phyloP scores from a whole-genome alignment of 805 yeast species.

The Blastobotrys robertii region DNA sequence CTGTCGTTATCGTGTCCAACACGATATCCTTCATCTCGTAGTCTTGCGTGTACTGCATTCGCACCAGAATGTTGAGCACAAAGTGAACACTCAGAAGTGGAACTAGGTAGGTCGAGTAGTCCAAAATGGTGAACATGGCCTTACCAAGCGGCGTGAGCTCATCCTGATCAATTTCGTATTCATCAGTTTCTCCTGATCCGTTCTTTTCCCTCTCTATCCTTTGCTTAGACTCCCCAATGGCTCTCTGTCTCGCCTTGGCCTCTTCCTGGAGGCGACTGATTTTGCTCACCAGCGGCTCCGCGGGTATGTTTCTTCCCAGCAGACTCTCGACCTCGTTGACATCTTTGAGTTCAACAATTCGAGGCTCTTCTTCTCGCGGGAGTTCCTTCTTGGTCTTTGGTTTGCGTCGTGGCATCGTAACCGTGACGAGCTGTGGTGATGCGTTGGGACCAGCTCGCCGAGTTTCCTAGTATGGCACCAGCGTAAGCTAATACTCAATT shows the following conservation, averaged over 20 bases:
- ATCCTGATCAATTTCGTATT: too few relatives aligned
- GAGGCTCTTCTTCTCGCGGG: slow-evolving; percentile 7
- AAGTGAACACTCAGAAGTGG: slow-evolving; percentile 28
- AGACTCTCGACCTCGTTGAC: slow-evolving; percentile 12
- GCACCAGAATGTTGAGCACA: slow-evolving; percentile 27
- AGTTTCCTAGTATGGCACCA: too few relatives aligned
- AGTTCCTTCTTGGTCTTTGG: slow-evolving; percentile 1
- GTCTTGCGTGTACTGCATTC: slow-evolving; percentile 26
- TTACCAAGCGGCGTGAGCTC: slow-evolving; percentile 15
- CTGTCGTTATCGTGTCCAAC: slow-evolving; percentile 17
- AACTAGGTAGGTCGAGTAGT: slow-evolving; percentile 21
- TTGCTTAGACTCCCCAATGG: too few relatives aligned
- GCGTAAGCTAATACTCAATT: too few relatives aligned
- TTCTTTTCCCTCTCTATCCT: too few relatives aligned
- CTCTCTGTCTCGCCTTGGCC: neutral
- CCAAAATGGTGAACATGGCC: slow-evolving; percentile 21
- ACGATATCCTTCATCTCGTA: slow-evolving; percentile 8
- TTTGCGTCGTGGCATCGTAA: neutral
- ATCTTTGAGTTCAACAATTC: slow-evolving; percentile 13
- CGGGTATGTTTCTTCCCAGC: slow-evolving; percentile 15
- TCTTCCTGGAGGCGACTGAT: slow-evolving; percentile 10
- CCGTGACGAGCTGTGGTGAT: neutral
- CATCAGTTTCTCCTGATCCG: too few relatives aligned
- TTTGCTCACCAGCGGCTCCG: slow-evolving; percentile 14
- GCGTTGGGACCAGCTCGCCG: too few relatives aligned